Conservation (phyloP, 164 flowering plant species). For the Nelumbo lutea region DNA sequence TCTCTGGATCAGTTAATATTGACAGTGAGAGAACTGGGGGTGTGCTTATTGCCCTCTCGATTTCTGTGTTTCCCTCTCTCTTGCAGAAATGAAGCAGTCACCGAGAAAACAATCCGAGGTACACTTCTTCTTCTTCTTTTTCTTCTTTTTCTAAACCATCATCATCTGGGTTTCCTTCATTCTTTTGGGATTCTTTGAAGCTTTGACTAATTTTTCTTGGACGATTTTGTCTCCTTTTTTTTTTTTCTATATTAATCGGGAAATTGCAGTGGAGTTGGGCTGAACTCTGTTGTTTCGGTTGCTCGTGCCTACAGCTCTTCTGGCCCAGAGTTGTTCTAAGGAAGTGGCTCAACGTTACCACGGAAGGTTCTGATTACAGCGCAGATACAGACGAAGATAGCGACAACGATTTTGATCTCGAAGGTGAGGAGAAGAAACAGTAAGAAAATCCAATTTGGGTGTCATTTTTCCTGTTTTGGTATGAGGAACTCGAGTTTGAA, state of each 20-base stretch:
- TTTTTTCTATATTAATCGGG: not conserved
- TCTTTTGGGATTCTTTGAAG: not conserved
- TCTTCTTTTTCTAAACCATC: not conserved
- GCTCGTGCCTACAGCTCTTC: conserved; percentile 74
- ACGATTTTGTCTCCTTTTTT: not conserved
- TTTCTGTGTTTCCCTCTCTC: not conserved
- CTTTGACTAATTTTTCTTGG: not conserved
- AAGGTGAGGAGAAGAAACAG: conserved; percentile 27
- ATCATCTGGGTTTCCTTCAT: too few species aligned
- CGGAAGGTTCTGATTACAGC: conserved; percentile 64
- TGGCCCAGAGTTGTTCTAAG: conserved; percentile 71
- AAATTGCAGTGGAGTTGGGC: conserved; percentile 60
- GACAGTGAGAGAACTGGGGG: not conserved
- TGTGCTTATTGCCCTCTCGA: not conserved
- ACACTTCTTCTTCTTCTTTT: not conserved
- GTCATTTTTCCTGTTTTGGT: not conserved
- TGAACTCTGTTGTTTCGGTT: conserved; percentile 86
- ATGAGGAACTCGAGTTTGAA: not conserved
- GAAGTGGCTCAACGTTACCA: conserved; percentile 71
- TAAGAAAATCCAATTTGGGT: not conserved
- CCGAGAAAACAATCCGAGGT: conserved; percentile 1
- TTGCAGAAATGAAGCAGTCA: not conserved
- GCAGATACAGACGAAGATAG: conserved; percentile 65
- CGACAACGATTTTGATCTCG: conserved; percentile 34
- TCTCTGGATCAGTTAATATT: not conserved